phyloP scores from a whole-genome alignment of 1,284 basidiomycete genomes.

The Sporisorium exsertum region DNA sequence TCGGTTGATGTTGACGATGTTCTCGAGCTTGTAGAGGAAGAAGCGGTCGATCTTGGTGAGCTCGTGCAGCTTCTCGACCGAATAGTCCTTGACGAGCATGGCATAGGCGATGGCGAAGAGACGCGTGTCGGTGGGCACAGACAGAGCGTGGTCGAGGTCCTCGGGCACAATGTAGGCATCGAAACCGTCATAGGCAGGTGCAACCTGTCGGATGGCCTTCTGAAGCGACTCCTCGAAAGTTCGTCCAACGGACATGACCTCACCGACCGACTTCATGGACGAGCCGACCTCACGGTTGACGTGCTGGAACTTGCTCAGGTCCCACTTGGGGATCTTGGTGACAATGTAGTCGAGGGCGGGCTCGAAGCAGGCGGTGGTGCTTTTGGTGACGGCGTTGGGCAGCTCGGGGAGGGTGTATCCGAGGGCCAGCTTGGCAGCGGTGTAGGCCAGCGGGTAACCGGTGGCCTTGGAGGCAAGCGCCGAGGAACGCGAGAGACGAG shows the following conservation, averaged over 20 bases:
- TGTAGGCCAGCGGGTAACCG: conserved; percentile 98
- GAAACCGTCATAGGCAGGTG: conserved; percentile 81
- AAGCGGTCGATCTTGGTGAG: conserved; percentile 97
- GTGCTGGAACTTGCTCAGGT: conserved; percentile 95
- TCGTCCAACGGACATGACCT: conserved; percentile 99
- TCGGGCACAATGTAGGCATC: conserved; percentile 80
- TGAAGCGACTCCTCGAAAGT: conserved; percentile 99
- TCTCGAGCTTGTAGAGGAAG: conserved; percentile 99
- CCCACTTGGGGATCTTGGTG: conserved; percentile 99
- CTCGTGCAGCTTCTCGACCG: conserved; percentile 88
- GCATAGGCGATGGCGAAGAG: conserved; percentile 97
- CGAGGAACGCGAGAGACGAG: conserved; percentile 70
- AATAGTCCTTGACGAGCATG: conserved; percentile 92
- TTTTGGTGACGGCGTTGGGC: conserved; percentile 98
- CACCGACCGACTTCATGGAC: conserved; percentile 98
- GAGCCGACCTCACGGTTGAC: conserved; percentile 96
- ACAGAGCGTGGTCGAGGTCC: conserved; percentile 83
- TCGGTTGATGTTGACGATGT: conserved; percentile 77
- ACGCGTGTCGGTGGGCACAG: conserved; percentile 85
- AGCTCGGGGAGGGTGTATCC: conserved; percentile 97
- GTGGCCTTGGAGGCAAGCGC: conserved; percentile 99
- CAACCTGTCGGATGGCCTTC: conserved; percentile 97
- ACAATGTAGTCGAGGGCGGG: conserved; percentile 99
- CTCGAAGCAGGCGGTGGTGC: conserved; percentile 98
- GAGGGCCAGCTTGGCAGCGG: conserved; percentile 98